Percentiles rank a stretch among this genome's conserved stretches.
Evolutionary conservation across 306 rosid species (phyloP).

Genomic region (Vigna radiata): DNA sequence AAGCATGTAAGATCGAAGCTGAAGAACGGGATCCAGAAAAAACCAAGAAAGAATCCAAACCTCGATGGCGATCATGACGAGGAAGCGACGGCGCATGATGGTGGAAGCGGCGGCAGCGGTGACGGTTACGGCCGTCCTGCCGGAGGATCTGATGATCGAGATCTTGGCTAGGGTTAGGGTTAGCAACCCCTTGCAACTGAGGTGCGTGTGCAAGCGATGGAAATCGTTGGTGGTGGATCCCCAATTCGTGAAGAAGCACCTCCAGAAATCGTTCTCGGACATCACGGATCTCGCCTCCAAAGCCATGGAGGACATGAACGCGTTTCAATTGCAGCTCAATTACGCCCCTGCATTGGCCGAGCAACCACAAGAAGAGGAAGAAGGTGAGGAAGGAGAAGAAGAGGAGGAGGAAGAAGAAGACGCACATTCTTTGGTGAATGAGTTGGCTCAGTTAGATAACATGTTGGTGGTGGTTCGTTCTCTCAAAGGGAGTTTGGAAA

Average conservation of each 20-base stretch:
- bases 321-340: conserved; percentile 38
- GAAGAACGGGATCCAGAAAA: not conserved
- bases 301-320: conserved; percentile 35
- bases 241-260: conserved; percentile 45
- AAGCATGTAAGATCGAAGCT: not conserved
- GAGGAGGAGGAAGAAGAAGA: not conserved
- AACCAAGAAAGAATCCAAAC: not conserved
- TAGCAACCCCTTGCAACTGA: conserved; percentile 37
- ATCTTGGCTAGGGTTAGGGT: conserved; percentile 42
- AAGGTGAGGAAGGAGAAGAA: not conserved
- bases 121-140: conserved; percentile 7
- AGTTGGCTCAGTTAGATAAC: conserved; percentile 38
- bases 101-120: not conserved
- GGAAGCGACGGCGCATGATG: conserved; percentile 43
- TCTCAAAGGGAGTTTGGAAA: conserved; percentile 38
- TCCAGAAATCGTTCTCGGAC: conserved; percentile 35
- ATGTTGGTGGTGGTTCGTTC: conserved; percentile 36
- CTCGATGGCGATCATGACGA: conserved; percentile 33
- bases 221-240: conserved; percentile 46
- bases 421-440: conserved; percentile 16
- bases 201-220: conserved; percentile 54
- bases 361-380: not conserved
- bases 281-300: conserved; percentile 44
- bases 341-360: not conserved
- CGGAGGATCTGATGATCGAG: conserved; percentile 48